These are phyloP conservation scores for Flaveria trinervia DNA, from an alignment of 129 eudicot genomes.

Conservation along the genomic window DNA sequence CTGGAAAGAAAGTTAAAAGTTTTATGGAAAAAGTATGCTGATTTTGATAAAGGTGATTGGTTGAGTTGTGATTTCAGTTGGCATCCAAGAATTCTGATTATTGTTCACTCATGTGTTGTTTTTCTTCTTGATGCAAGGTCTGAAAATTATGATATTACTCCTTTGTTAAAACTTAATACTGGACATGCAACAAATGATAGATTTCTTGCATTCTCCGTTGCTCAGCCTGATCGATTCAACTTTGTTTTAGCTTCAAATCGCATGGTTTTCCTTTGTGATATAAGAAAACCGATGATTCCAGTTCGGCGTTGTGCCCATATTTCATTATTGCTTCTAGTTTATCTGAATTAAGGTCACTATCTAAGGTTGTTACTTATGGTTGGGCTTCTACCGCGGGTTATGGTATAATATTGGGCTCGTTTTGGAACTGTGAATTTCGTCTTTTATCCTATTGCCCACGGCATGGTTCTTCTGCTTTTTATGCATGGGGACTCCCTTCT, in stretches of 20 bases:
- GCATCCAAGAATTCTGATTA: slow-evolving; percentile 69
- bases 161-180: slow-evolving; percentile 49
- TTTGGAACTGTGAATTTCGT: slow-evolving; percentile 68
- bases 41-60: slow-evolving; percentile 47
- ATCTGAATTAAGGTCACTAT: slow-evolving; percentile 61
- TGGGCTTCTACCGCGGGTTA: slow-evolving; percentile 63
- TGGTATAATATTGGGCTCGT: slow-evolving; percentile 68
- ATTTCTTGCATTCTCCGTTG: slow-evolving; percentile 59
- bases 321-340: slow-evolving; percentile 48
- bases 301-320: slow-evolving; percentile 60
- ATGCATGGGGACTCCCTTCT: slow-evolving; percentile 85
- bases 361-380: slow-evolving; percentile 34
- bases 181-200: slow-evolving; percentile 33
- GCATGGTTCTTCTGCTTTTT: slow-evolving; percentile 35
- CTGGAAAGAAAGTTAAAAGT: slow-evolving; percentile 35
- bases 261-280: slow-evolving; percentile 69
- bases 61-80: slow-evolving; percentile 77
- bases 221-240: slow-evolving; percentile 43
- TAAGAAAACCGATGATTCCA: slow-evolving; percentile 60
- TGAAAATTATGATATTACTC: slow-evolving; percentile 27
- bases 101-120: slow-evolving; percentile 45
- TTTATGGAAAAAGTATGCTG: slow-evolving; percentile 33
- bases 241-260: slow-evolving; percentile 52
- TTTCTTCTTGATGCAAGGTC: slow-evolving; percentile 68
- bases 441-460: slow-evolving; percentile 75